Base-by-base conservation (phyloP, 2,329 filamentous ascomycete genomes). In the Gnomoniopsis sp. region DNA sequence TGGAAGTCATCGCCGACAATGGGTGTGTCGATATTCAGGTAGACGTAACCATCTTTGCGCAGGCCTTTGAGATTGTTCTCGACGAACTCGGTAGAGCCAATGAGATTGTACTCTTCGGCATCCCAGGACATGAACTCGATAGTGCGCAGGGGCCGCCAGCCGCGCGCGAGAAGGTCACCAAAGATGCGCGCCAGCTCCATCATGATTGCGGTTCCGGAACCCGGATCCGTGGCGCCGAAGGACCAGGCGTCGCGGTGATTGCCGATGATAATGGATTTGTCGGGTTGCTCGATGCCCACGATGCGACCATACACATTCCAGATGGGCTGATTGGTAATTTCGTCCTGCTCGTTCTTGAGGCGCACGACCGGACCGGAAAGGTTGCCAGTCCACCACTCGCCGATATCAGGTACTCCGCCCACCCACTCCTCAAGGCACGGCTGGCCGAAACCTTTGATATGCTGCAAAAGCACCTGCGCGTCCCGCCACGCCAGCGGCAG, bases 111-210 rank as follows among this genome's bases (percentile, higher is more conserved):
- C 72, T 93, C 91, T 65, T 88, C 88, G 3, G 85, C 95, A 71
- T 99, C 95, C 95, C 95, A 99, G 36, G 91, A 96, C 69, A 93
- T 92, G 72, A 99, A 98, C 71, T 96, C 90, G 64, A 99, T 96
- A 3, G 91, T 96, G n/a, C 95, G 88, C 17, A 96, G 79, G 1
- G 95, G 95, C 26, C 90, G 84, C 95, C 95, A 99, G 55, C 93
- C 93, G 58, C 86, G 84, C 17, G 80, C 74, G 22, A 87, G 79
- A 17, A 98, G 82, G 63, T 91, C 86, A 44, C 92, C 91, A 67
- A 99, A 90, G 51, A 96, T 86, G 48, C 89, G 87, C 22, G 90
- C 87, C 59, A 98, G 81, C 75, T 99, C 95, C 55, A 98, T 82
- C 81, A 99, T 88, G 44, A 98, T 82, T 6, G 93, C 93, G 0